These are phyloP conservation scores for Coccinonectria pachysandricola DNA, from an alignment of 2,329 filamentous ascomycete species.

Conservation along the genomic window DNA sequence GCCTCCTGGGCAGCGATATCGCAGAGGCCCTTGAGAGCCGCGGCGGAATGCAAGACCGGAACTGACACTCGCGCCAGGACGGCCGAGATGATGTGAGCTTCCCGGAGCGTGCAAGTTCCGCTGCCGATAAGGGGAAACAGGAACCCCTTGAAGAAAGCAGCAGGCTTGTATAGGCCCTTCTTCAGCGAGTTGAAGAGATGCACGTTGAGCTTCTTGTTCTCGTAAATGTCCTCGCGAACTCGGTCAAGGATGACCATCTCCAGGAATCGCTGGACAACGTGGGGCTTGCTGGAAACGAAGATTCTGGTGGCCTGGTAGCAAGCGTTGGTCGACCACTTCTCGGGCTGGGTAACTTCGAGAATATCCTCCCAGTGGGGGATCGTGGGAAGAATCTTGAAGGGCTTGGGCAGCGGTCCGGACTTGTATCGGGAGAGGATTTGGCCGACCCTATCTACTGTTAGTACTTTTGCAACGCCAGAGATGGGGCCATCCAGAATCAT, in stretches of 20 bases:
- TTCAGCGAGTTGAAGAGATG: constrained; percentile 91
- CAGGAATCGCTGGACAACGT: constrained; percentile 73
- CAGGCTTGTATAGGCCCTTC: constrained; percentile 86
- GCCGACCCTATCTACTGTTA: constrained; percentile 51
- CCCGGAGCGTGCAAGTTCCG: constrained; percentile 81
- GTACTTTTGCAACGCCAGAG: too few relatives aligned
- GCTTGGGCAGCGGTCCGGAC: constrained; percentile 91
- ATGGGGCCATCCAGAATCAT: too few relatives aligned
- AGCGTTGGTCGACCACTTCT: constrained; percentile 62
- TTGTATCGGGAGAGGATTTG: constrained; percentile 87
- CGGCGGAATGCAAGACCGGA: constrained; percentile 84
- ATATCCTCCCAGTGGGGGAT: constrained; percentile 87
- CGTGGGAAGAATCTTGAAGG: constrained; percentile 92
- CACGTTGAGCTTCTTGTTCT: constrained; percentile 90
- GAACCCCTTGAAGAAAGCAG: constrained; percentile 93
- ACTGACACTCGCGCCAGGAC: constrained; percentile 79
- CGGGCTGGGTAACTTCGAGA: constrained; percentile 72
- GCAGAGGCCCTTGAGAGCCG: constrained; percentile 81
- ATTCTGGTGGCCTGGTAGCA: constrained; percentile 84
- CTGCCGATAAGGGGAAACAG: constrained; percentile 80
- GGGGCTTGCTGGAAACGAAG: constrained; percentile 77
- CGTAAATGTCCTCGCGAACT: constrained; percentile 88
- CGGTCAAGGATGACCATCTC: constrained; percentile 78
- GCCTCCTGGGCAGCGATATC: constrained; percentile 91
- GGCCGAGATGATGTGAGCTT: constrained; percentile 83